Evolutionary conservation across 805 yeast genomes (phyloP), one percentile per base, ranked within the genome.

Genomic region (Saccharomycopsis sp.): DNA sequence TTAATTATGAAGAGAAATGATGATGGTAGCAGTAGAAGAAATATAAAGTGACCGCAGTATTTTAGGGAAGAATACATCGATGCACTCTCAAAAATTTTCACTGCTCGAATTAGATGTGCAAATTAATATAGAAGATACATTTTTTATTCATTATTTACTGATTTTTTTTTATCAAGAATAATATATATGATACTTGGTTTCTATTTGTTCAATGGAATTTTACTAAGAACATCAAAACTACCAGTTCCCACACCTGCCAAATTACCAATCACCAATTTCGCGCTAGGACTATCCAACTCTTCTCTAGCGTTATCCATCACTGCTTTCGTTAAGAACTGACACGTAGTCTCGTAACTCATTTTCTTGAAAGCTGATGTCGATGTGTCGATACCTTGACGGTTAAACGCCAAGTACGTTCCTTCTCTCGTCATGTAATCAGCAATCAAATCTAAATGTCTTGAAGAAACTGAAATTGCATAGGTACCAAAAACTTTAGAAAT

Each of bases 371-470:
- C 85, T 5, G 97, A 89, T 1, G 97, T 88, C 11, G 93, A 78
- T 1, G 95, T 76, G 63, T 93, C 97, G 62, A 94, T 89, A 65
- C 99, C 99, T 68, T 87, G 96, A 73, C 99, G 85, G 66, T 87
- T 89, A 73, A 93, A 93, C 21, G 99, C 96, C 61, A 90, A 68
- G 61, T 89, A 93, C 2, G 94, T 77, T 59, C 99, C 99, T 66
- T 93, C 97, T 66, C 98, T 80, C 4, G 99, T 93, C 99, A 93
- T 93, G 87, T 86, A 85, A 65, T 93, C 99, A 53, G 95, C 99
- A 64, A 93, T 82, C 63, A 93, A 77, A 61, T 93, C 98, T 67
- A 93, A 78, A 70, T 93, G 99, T 64, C 98, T 86, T 43, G 78
- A 70, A 45, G 93, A 83, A 48, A 93, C 98, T 48, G 88, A 70